Conservation (phyloP, 345 rosid genomes). For the Cardiospermum halicacabum region DNA sequence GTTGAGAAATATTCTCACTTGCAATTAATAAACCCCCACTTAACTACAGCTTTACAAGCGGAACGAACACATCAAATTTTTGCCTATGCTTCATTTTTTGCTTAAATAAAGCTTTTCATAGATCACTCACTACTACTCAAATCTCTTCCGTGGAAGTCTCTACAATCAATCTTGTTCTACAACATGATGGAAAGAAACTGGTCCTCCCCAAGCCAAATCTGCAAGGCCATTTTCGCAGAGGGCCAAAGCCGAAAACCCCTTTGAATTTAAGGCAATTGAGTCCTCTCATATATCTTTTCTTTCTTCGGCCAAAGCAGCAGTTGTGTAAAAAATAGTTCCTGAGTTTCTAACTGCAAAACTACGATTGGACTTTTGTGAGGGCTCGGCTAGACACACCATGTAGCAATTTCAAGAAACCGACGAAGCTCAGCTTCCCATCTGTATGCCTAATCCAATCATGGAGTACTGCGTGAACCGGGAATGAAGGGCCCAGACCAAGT, state of each 20-base stretch:
- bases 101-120: neutral
- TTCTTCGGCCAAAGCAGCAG: conserved; percentile 18
- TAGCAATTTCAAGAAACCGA: conserved; percentile 80
- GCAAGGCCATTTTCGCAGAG: neutral
- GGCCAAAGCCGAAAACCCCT: conserved; percentile 1
- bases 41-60: conserved; percentile 42
- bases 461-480: conserved; percentile 86
- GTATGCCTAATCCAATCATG: conserved; percentile 95
- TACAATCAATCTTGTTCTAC: neutral
- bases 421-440: conserved; percentile 94
- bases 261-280: neutral
- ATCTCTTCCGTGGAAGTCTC: neutral
- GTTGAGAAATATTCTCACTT: conserved; percentile 32
- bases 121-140: neutral
- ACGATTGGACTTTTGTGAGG: conserved; percentile 47
- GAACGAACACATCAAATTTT: conserved; percentile 21
- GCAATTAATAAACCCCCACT: conserved; percentile 22
- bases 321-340: conserved; percentile 6
- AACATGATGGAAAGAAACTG: neutral
- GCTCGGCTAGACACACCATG: conserved; percentile 77
- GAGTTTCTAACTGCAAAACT: conserved; percentile 15
- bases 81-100: conserved; percentile 19
- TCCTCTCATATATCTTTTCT: neutral
- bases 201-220: conserved; percentile 19
- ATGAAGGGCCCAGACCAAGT: conserved; percentile 82